Conservation (phyloP, 305 asterid genomes). For the Coffea humblotiana region DNA sequence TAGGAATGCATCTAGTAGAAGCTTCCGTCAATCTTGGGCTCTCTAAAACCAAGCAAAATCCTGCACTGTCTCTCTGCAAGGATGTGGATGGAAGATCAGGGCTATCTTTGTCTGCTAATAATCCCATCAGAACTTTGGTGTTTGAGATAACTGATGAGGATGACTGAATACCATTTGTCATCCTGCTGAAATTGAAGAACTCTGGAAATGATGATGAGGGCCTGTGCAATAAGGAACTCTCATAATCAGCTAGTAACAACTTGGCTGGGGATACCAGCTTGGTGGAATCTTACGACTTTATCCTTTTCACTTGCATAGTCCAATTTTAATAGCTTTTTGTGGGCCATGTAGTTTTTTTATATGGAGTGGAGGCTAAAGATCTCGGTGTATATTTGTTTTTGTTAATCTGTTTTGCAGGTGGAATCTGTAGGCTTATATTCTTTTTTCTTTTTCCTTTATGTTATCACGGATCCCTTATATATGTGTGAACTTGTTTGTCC, state of each 20-base stretch:
- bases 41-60: conserved; percentile 22
- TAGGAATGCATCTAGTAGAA: conserved; percentile 52
- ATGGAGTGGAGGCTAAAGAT: background rate
- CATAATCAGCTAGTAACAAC: background rate
- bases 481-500: background rate
- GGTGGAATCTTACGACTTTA: background rate
- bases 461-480: background rate
- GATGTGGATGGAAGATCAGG: background rate
- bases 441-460: background rate
- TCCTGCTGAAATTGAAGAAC: background rate
- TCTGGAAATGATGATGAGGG: background rate
- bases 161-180: background rate
- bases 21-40: conserved; percentile 50
- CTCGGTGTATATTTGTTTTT: background rate
- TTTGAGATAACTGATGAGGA: conserved; percentile 8
- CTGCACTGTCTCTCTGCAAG: conserved; percentile 29
- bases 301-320: background rate
- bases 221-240: background rate
- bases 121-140: conserved; percentile 10
- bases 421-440: background rate
- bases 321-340: background rate
- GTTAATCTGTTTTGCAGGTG: background rate
- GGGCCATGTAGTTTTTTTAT: background rate
- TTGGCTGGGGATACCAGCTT: background rate
- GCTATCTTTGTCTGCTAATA: conserved; percentile 10